Conservation (phyloP, 805 yeast species). For the Cyberlindnera nakhonratchasimensis region DNA sequence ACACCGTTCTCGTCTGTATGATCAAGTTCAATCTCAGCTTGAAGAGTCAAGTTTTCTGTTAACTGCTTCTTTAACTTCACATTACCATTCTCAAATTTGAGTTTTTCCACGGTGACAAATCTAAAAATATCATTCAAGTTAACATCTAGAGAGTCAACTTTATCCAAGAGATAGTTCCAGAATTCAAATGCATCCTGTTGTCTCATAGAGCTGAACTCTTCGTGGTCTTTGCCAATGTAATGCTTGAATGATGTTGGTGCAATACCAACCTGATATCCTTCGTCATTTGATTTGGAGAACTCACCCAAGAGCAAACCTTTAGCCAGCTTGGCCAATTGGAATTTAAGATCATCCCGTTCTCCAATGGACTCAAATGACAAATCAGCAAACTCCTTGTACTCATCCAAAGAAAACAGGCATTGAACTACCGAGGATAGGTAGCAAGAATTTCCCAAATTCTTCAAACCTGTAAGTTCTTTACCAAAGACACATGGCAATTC, state of each 20-base stretch:
- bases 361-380: slow-evolving; percentile 39
- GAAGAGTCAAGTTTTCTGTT: slow-evolving; percentile 62
- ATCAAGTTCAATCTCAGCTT: slow-evolving; percentile 43
- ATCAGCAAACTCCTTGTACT: slow-evolving; percentile 26
- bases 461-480: slow-evolving; percentile 73
- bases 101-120: slow-evolving; percentile 60
- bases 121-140: slow-evolving; percentile 49
- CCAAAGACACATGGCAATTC: slow-evolving; percentile 68
- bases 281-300: slow-evolving; percentile 56
- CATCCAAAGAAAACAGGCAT: slow-evolving; percentile 46
- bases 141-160: slow-evolving; percentile 47
- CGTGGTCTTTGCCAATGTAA: slow-evolving; percentile 71
- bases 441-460: slow-evolving; percentile 91
- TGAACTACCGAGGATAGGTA: slow-evolving; percentile 83
- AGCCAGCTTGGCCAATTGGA: slow-evolving; percentile 74
- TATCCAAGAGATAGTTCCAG: slow-evolving; percentile 61
- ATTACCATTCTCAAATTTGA: slow-evolving; percentile 43
- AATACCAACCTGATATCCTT: slow-evolving; percentile 66
- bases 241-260: slow-evolving; percentile 74
- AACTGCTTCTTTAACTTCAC: slow-evolving; percentile 56
- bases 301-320: slow-evolving; percentile 77
- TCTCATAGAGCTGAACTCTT: slow-evolving; percentile 78
- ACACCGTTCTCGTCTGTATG: slow-evolving; percentile 41
- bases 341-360: slow-evolving; percentile 49
- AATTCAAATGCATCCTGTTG: slow-evolving; percentile 98